Conservation (phyloP, 75 land plant species). For the Sequoia sempervirens region DNA sequence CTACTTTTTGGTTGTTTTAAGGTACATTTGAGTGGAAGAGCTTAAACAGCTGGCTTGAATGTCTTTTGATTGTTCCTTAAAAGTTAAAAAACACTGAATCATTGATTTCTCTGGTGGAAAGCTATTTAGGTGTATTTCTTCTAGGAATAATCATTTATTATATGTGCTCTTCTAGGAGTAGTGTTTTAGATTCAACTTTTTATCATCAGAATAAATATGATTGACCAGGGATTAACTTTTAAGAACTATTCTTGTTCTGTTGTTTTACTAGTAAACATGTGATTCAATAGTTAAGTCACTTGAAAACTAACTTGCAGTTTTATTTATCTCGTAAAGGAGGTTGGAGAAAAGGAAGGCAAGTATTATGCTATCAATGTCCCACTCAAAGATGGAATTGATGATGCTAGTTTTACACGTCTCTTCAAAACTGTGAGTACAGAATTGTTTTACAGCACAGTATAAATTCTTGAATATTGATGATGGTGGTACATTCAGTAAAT, state of each 20-base stretch:
- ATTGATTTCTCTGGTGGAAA: neutral
- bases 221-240: neutral
- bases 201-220: neutral
- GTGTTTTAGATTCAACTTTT: neutral
- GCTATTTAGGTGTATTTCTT: neutral
- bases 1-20: neutral
- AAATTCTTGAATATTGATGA: neutral
- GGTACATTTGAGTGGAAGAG: neutral
- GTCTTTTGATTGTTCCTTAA: neutral
- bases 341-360: conserved; percentile 96
- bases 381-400: conserved; percentile 97
- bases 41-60: too few relatives aligned
- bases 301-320: neutral
- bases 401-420: conserved; percentile 74
- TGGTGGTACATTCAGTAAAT: neutral
- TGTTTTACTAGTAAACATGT: neutral
- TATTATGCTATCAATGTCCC: conserved; percentile 98
- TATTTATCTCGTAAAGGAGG: conserved; percentile 54
- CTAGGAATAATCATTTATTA: neutral
- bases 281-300: neutral
- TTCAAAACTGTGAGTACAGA: conserved; percentile 71
- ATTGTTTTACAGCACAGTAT: neutral
- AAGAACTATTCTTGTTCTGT: neutral
- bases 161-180: neutral
- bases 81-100: neutral